These are phyloP conservation scores for Hypomyces perniciosus DNA, from an alignment of 2,329 filamentous ascomycete species.

Conservation along the genomic window DNA sequence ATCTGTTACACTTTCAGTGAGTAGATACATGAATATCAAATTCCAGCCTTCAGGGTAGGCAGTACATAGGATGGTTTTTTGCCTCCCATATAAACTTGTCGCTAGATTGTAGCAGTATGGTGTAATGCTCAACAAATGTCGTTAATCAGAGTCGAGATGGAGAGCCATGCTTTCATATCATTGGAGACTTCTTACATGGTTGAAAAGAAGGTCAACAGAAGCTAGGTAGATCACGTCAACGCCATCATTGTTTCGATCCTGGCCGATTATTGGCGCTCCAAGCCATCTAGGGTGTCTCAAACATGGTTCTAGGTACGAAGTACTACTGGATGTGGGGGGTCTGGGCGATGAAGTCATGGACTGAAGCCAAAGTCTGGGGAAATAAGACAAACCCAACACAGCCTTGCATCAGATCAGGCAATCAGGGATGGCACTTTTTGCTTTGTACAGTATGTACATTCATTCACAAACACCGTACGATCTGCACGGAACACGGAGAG, in stretches of 20 bases:
- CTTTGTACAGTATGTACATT: too few relatives aligned
- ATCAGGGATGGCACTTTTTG: background rate
- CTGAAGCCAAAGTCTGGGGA: slow-evolving; percentile 5
- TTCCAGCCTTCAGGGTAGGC: too few relatives aligned
- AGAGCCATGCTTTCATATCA: too few relatives aligned
- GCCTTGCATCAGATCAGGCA: too few relatives aligned
- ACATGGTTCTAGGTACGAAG: background rate
- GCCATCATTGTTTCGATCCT: background rate
- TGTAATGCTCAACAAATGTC: too few relatives aligned
- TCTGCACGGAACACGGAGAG: too few relatives aligned
- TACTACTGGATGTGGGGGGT: background rate
- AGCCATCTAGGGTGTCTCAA: background rate
- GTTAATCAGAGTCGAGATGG: too few relatives aligned
- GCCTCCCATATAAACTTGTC: too few relatives aligned
- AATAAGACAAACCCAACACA: background rate
- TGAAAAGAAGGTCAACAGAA: background rate
- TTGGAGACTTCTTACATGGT: background rate
- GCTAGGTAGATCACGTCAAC: background rate
- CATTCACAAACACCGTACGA: too few relatives aligned
- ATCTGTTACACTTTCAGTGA: background rate
- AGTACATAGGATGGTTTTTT: too few relatives aligned
- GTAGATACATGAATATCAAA: background rate
- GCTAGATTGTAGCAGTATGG: too few relatives aligned
- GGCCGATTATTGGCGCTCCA: slow-evolving; percentile 7
- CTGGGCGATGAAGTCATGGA: slow-evolving; percentile 8